A percentile compares a stretch with the other conserved stretches of the same genome.
phyloP scores from a whole-genome alignment of 2,329 filamentous ascomycete genomes.

The Aspergillus quadrilineatus region DNA sequence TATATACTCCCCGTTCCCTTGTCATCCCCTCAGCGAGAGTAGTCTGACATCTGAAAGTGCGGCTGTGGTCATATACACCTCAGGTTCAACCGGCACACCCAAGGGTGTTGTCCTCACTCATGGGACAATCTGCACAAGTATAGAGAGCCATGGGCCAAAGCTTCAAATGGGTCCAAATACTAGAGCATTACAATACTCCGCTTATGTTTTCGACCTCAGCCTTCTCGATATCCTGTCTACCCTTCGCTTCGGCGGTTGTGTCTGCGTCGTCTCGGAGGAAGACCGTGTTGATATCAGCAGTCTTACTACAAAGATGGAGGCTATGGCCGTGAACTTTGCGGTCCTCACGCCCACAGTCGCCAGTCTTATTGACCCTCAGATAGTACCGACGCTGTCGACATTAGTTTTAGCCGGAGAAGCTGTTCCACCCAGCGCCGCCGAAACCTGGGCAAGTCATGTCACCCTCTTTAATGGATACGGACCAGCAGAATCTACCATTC shows the following conservation, averaged over 20 bases:
- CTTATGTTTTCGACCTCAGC: constrained; percentile 50
- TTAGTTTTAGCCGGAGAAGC: constrained; percentile 13
- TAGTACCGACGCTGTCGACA: constrained; percentile 14
- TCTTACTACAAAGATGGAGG: constrained; percentile 35
- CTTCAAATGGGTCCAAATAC: constrained; percentile 20
- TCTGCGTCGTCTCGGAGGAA: constrained; percentile 53
- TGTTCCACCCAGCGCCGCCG: constrained; percentile 4
- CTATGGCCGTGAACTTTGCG: constrained; percentile 45
- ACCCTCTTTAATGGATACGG: constrained; percentile 35
- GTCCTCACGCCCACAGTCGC: constrained; percentile 18
- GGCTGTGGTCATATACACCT: constrained; percentile 74
- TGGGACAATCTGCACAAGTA: constrained; percentile 21
- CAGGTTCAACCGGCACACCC: constrained; percentile 79
- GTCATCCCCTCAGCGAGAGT: neutral
- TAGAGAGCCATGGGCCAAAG: constrained; percentile 18
- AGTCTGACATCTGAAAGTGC: constrained; percentile 1
- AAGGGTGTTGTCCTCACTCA: constrained; percentile 84
- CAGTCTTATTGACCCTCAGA: constrained; percentile 4
- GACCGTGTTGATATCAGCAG: constrained; percentile 42
- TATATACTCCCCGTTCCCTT: neutral
- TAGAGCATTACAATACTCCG: constrained; percentile 43
- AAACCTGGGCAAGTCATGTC: constrained; percentile 11
- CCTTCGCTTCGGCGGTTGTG: constrained; percentile 53
- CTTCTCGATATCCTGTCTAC: constrained; percentile 53
- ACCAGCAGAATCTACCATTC: constrained; percentile 28